phyloP scores from a whole-genome alignment of 2,329 filamentous ascomycete genomes.

The Curvularia eragrostidis region DNA sequence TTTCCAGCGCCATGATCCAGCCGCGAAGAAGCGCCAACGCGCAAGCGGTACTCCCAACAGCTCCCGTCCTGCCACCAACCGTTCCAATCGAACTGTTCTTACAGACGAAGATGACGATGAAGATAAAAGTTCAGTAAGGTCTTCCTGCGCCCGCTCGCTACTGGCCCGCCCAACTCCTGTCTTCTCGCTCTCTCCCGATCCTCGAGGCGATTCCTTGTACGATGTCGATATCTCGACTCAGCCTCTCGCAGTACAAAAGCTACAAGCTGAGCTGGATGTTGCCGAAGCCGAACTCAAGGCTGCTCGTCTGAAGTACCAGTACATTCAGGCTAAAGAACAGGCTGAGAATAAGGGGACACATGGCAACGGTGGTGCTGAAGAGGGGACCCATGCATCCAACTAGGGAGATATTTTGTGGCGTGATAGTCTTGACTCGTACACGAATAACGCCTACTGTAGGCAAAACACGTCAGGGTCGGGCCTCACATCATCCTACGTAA shows the following conservation, averaged over 20 bases:
- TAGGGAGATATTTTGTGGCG: constrained; percentile 2
- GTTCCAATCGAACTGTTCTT: constrained; percentile 7
- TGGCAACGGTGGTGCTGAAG: constrained; percentile 1
- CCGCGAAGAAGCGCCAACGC: constrained; percentile 13
- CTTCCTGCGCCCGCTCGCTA: background rate
- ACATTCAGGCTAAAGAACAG: constrained; percentile 30
- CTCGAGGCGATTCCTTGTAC: constrained; percentile 5
- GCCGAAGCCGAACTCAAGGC: constrained; percentile 43
- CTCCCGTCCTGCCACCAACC: constrained; percentile 1
- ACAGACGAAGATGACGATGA: constrained; percentile 24
- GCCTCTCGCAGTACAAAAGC: constrained; percentile 32
- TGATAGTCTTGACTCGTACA: background rate
- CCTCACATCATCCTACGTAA: background rate
- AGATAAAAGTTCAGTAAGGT: constrained; percentile 6
- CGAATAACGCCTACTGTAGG: background rate
- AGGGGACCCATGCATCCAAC: constrained; percentile 1
- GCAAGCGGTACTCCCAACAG: constrained; percentile 18
- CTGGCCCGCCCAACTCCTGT: constrained; percentile 12
- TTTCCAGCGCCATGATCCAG: constrained; percentile 37
- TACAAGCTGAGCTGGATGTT: constrained; percentile 41
- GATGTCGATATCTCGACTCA: constrained; percentile 21
- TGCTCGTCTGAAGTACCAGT: constrained; percentile 31
- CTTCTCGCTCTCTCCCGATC: constrained; percentile 22
- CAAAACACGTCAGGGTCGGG: background rate
- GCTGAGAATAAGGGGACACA: constrained; percentile 15